phyloP scores from a whole-genome alignment of 163 green algal species.

The Volvox carteri region DNA sequence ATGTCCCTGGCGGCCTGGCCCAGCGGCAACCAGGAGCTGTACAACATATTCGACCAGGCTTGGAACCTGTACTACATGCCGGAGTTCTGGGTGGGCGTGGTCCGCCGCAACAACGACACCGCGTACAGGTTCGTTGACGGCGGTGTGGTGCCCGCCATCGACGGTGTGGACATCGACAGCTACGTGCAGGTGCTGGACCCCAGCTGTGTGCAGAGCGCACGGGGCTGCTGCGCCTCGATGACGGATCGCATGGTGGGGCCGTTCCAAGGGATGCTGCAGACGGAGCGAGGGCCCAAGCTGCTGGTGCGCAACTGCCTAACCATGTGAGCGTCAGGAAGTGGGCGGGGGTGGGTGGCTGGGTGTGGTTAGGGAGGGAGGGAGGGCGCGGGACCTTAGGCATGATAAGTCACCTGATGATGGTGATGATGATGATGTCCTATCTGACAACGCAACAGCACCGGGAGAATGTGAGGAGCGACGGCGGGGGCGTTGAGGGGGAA shows the following conservation, averaged over 20 bases:
- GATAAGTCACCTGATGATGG: too few relatives aligned
- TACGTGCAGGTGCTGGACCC: constrained; percentile 2
- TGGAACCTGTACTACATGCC: constrained; percentile 4
- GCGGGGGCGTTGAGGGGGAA: too few relatives aligned
- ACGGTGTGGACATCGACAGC: background rate
- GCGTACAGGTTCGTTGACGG: constrained; percentile 28
- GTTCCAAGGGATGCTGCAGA: background rate
- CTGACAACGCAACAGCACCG: background rate
- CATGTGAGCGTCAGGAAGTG: background rate
- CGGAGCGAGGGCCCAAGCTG: background rate
- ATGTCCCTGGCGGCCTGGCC: constrained; percentile 24
- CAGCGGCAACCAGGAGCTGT: constrained; percentile 40
- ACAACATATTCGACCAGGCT: constrained; percentile 1
- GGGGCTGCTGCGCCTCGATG: constrained; percentile 41
- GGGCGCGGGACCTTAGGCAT: too few relatives aligned
- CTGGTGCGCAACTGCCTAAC: constrained; percentile 37
- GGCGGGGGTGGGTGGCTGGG: background rate
- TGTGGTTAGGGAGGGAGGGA: background rate
- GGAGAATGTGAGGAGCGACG: too few relatives aligned
- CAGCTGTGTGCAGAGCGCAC: background rate
- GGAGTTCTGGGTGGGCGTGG: constrained; percentile 50
- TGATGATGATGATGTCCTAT: background rate
- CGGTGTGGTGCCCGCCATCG: background rate
- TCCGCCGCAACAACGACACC: constrained; percentile 11
- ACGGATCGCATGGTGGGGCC: constrained; percentile 9